Conservation (phyloP, 495 filamentous ascomycete species). For the Lasiosphaeria miniovina region DNA sequence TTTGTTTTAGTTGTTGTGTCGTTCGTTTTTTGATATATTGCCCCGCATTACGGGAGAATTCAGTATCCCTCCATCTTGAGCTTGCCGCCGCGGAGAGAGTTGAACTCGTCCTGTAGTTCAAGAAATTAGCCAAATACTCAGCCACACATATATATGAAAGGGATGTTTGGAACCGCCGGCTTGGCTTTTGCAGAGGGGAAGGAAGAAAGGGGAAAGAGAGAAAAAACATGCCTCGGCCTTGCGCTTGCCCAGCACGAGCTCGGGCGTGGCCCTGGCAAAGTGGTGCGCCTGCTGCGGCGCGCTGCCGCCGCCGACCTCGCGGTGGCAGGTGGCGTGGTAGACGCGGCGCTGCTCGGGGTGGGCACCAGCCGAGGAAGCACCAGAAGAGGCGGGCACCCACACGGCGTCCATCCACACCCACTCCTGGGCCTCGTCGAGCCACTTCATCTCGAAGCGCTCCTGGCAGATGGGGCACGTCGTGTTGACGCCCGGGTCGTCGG, state of each 20-base stretch:
- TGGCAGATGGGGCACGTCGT: slow-evolving; percentile 89
- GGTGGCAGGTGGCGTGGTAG: slow-evolving; percentile 86
- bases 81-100: slow-evolving; percentile 2
- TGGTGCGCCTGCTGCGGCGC: slow-evolving; percentile 19
- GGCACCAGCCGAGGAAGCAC: slow-evolving; percentile 20
- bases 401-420: slow-evolving; percentile 96
- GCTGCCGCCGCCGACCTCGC: slow-evolving; percentile 56
- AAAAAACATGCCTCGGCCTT: slow-evolving; percentile 64
- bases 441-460: slow-evolving; percentile 84
- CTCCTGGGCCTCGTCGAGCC: slow-evolving; percentile 88
- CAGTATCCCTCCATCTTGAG: slow-evolving; percentile 20
- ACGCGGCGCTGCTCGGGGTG: slow-evolving; percentile 44
- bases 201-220: slow-evolving; percentile 1
- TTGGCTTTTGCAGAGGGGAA: too few species aligned
- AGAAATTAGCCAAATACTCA: too few species aligned
- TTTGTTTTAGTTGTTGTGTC: too few species aligned
- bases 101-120: too few species aligned
- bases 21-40: not conserved
- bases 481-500: slow-evolving; percentile 64
- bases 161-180: too few species aligned
- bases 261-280: slow-evolving; percentile 51
- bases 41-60: not conserved
- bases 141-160: too few species aligned
- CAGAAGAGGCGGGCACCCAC: slow-evolving; percentile 50
- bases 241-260: slow-evolving; percentile 69